phyloP scores from a whole-genome alignment of 2,329 filamentous ascomycete species.

The Aspergillus uvarum region DNA sequence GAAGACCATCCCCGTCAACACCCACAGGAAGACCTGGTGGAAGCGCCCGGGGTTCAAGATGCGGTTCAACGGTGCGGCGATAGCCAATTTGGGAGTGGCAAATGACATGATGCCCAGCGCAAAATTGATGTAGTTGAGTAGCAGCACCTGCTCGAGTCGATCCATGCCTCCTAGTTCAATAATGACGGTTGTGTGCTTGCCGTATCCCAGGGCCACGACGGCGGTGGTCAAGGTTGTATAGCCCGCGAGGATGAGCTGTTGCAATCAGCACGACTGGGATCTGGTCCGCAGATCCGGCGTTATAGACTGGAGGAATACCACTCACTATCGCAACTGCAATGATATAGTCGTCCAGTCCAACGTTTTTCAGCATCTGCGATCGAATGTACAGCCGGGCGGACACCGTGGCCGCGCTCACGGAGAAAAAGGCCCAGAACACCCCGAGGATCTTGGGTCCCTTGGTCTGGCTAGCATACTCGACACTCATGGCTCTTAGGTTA shows the following conservation, averaged over 20 bases:
- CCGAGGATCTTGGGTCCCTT: conserved; percentile 33
- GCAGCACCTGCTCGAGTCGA: conserved; percentile 26
- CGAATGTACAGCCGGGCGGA: conserved; percentile 34
- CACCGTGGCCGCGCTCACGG: conserved; percentile 31
- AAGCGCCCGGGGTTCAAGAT: conserved; percentile 24
- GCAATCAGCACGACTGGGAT: background rate
- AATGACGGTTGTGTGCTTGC: conserved; percentile 38
- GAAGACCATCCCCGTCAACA: conserved; percentile 32
- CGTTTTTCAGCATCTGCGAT: conserved; percentile 26
- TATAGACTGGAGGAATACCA: too few relatives aligned
- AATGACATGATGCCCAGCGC: conserved; percentile 28
- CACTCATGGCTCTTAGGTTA: background rate
- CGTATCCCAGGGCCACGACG: conserved; percentile 40
- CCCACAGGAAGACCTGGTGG: conserved; percentile 23
- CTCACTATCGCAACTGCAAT: conserved; percentile 34
- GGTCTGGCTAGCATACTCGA: conserved; percentile 16
- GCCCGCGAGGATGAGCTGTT: too few relatives aligned
- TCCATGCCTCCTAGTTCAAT: conserved; percentile 6
- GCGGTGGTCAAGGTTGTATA: conserved; percentile 26
- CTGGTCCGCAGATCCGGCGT: too few relatives aligned
- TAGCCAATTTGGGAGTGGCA: conserved; percentile 26
- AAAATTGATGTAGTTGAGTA: conserved; percentile 26
- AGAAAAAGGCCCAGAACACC: conserved; percentile 30
- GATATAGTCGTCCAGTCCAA: conserved; percentile 39
- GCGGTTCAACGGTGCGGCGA: conserved; percentile 24